Conservation (phyloP, 2,329 filamentous ascomycete genomes). For the Neopestalotiopsis sp. region DNA sequence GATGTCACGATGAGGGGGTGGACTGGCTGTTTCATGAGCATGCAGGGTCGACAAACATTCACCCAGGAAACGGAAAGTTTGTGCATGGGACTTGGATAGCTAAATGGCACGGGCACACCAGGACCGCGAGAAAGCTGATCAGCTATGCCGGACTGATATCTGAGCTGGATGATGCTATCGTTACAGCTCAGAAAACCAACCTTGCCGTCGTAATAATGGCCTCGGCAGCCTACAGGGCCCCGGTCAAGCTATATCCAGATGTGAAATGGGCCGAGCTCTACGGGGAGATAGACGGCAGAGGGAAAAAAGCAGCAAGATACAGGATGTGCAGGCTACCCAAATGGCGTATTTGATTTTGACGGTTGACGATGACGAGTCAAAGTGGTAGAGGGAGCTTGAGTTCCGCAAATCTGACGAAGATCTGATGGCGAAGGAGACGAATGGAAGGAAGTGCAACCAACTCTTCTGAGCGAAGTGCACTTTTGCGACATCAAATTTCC, state of each 20-base stretch:
- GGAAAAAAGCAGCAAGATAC: neutral
- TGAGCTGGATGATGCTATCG: neutral
- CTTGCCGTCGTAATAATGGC: neutral
- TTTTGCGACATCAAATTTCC: neutral
- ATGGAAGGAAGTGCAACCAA: neutral
- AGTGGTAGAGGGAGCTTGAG: neutral
- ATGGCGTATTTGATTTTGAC: neutral
- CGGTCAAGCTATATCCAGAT: neutral
- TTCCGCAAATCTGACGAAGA: neutral
- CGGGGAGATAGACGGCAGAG: neutral
- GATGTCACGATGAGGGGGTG: neutral
- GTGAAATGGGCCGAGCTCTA: neutral
- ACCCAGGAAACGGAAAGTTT: conserved; percentile 3
- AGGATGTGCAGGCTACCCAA: neutral
- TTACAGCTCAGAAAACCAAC: neutral
- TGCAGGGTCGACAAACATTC: neutral
- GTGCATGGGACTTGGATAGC: neutral
- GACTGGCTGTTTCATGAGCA: neutral
- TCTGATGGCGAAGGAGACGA: neutral
- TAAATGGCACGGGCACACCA: neutral
- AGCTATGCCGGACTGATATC: neutral
- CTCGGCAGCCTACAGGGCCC: neutral
- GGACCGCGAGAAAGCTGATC: neutral
- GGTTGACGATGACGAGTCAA: neutral
- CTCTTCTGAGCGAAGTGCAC: no score